These are phyloP conservation scores for Lachancea nothofagi DNA, from an alignment of 805 yeast genomes.

Conservation along the genomic window DNA sequence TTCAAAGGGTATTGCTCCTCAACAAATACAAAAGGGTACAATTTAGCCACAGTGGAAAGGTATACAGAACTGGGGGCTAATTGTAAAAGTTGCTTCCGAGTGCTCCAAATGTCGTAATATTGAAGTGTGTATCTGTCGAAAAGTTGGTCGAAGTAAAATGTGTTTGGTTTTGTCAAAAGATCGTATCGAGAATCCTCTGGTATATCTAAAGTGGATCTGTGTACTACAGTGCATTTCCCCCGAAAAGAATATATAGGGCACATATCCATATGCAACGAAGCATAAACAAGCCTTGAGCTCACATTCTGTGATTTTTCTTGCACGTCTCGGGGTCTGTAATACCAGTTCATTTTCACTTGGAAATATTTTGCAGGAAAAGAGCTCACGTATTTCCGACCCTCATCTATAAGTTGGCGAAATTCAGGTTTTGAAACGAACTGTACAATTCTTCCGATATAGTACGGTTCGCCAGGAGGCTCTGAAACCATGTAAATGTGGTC, in stretches of 20 bases:
- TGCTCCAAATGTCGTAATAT: conserved; percentile 72
- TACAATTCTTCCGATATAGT: conserved; percentile 77
- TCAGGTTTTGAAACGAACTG: conserved; percentile 48
- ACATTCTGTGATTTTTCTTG: conserved; percentile 41
- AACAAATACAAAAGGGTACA: conserved; percentile 69
- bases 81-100: conserved; percentile 49
- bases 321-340: conserved; percentile 82
- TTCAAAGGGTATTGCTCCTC: conserved; percentile 42
- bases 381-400: conserved; percentile 12
- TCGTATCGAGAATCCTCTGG: conserved; percentile 20
- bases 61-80: conserved; percentile 46
- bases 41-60: conserved; percentile 53
- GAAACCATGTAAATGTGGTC: conserved; percentile 79
- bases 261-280: conserved; percentile 79
- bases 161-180: conserved; percentile 54
- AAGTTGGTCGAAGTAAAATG: conserved; percentile 78
- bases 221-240: conserved; percentile 69
- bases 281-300: conserved; percentile 73
- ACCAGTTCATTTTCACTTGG: conserved; percentile 78
- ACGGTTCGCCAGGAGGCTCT: conserved; percentile 94
- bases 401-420: conserved; percentile 15
- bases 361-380: conserved; percentile 48
- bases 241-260: conserved; percentile 73
- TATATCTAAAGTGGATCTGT: conserved; percentile 50
- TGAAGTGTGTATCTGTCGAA: conserved; percentile 82